Evolutionary conservation across 2,329 filamentous ascomycete species (phyloP).

Genomic region (Dothideomycetes sp.): DNA sequence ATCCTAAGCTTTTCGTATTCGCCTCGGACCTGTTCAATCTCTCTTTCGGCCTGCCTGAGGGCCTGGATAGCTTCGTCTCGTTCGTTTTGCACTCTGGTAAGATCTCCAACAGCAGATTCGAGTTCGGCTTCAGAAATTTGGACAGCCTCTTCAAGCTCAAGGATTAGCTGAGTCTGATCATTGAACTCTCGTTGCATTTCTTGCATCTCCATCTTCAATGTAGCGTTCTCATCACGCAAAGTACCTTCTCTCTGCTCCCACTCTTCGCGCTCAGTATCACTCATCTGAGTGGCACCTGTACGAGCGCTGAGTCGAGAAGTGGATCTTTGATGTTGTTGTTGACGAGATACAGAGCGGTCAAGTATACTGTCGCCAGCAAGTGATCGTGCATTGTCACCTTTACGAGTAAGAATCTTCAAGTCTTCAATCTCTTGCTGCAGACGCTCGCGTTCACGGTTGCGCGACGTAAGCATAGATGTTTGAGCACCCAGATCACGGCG

Average conservation of each 20-base stretch:
- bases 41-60: conserved; percentile 53
- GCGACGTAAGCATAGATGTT: conserved; percentile 92
- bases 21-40: conserved; percentile 47
- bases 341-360: conserved; percentile 85
- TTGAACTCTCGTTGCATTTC: conserved; percentile 77
- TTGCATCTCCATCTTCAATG: conserved; percentile 80
- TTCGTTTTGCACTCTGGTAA: conserved; percentile 70
- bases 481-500: conserved; percentile 89
- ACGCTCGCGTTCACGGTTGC: conserved; percentile 89
- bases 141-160: conserved; percentile 58
- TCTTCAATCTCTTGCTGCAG: conserved; percentile 97
- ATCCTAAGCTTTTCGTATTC: conserved; percentile 43
- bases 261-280: conserved; percentile 72
- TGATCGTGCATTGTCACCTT: conserved; percentile 52
- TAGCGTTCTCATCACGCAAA: conserved; percentile 76
- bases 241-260: conserved; percentile 76
- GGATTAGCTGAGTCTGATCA: conserved; percentile 68
- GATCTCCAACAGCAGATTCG: conserved; percentile 67
- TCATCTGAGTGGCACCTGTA: conserved; percentile 56
- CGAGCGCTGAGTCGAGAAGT: conserved; percentile 64
- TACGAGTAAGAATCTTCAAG: conserved; percentile 76
- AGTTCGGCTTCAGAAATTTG: conserved; percentile 71
- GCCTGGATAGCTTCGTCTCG: conserved; percentile 76
- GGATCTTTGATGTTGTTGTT: conserved; percentile 56
- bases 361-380: conserved; percentile 77